Evolutionary conservation across 2,329 filamentous ascomycete genomes (phyloP), one percentile per base, ranked within the genome.

Genomic region (Nemania sp.): DNA sequence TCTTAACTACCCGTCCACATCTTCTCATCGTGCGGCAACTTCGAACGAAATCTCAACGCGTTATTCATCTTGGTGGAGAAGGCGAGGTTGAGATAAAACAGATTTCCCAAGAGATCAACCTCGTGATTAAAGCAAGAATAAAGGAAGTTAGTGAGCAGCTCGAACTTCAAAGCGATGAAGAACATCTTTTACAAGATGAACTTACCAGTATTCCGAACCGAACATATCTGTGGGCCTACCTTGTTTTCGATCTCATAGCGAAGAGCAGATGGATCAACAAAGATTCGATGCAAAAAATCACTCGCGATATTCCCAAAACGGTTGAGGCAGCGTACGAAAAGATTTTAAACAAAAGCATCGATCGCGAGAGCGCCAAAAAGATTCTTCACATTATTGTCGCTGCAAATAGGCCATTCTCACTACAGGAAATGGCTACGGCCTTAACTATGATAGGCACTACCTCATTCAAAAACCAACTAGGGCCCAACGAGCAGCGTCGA

Each of bases 141-240:
- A 38, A 20, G 32, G 5, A 47, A 20, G 5, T 57, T 1, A 13
- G 38, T 13, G 0, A 1, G 4, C 3, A 29, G 13, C n/a, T n/a
- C n/a, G n/a, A n/a, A n/a, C n/a, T 66, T 47, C 11, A 52, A 53
- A 11, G 11, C 11, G 3, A 57, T 26, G 26, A 47, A 8, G 18
- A 43, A 47, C 24, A 47, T 13, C 18, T 27, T 10, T 10, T 29
- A 4, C 15, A 6, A 5, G 13, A 52, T 5, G 6, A 15, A 6
- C 54, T 64, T 38, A 64, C 43, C 7, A 22, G 24, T 10, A 64
- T 58, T 29, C 8, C 43, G 13, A 66, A 66, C 20, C 52, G 64
- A n/a, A 66, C 64, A 27, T 66, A 66, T 27, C 57, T 66, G 26
- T 66, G 64, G 64, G 5, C 62, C 15, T 35, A 20, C 45, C 53